phyloP scores from a whole-genome alignment of 1,284 basidiomycete species.

The Coriolopsis trogii region DNA sequence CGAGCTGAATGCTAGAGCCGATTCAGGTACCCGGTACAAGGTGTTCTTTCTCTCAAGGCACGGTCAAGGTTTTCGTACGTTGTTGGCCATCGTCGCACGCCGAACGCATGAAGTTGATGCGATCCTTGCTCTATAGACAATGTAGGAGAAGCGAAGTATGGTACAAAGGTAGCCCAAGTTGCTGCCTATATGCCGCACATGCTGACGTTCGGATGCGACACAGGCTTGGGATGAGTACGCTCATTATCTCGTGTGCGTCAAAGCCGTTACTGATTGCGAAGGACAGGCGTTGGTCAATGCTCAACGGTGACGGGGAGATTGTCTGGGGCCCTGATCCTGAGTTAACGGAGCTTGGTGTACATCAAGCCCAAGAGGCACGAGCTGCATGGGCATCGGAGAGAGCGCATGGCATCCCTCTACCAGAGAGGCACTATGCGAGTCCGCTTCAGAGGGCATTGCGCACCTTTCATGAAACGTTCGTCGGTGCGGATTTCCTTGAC shows the following conservation, averaged over 20 bases:
- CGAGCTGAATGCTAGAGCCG: conserved; percentile 47
- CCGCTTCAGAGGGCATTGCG: conserved; percentile 75
- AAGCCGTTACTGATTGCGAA: too few relatives aligned
- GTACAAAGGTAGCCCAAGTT: conserved; percentile 45
- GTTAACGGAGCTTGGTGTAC: conserved; percentile 67
- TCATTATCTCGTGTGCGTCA: too few relatives aligned
- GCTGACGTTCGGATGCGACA: not conserved
- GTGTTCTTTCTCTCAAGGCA: conserved; percentile 71
- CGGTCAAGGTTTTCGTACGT: conserved; percentile 72
- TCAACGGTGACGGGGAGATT: conserved; percentile 72
- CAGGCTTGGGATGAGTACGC: conserved; percentile 61
- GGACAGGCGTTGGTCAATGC: conserved; percentile 55
- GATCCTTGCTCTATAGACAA: conserved; percentile 56
- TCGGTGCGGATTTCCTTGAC: conserved; percentile 27
- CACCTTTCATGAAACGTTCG: conserved; percentile 72
- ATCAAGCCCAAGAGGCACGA: conserved; percentile 62
- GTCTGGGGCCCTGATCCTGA: conserved; percentile 85
- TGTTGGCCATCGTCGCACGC: not conserved
- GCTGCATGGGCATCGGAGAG: conserved; percentile 63
- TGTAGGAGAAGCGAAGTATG: conserved; percentile 73
- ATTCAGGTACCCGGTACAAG: conserved; percentile 52
- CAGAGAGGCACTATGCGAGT: conserved; percentile 66
- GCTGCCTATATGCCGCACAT: not conserved
- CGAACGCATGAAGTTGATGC: not conserved
- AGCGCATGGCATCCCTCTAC: conserved; percentile 55